Base-by-base conservation (phyloP, 208 protist genomes). In the Trypanosoma platydactyli region DNA sequence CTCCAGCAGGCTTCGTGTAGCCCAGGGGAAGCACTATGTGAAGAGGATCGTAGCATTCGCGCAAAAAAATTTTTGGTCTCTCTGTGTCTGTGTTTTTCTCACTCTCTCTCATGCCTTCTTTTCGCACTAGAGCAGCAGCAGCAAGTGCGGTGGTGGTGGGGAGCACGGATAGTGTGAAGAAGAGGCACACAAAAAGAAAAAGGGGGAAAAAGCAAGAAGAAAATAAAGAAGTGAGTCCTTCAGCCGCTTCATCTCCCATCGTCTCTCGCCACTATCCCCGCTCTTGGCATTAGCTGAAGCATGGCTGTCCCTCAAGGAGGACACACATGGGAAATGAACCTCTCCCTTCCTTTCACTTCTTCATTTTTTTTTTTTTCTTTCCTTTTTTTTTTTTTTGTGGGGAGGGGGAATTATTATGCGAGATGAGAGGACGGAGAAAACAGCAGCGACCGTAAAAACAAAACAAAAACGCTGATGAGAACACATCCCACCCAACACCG, bases 21-120 rank as follows among this genome's bases (percentile, higher is more conserved):
- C 35, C 35, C 16, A 75, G 9, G 15, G 61, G 69, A 29, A 75
- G 62, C 50, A 64, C 50, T 1, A 40, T 59, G 55, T 75, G 69
- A 30, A 64, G 61, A 42, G 45, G 38, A 51, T 68, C 50, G 40
- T 59, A 46, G 48, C 69, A 75, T 42, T 75, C 69, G 15, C 64
- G 33, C 52, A 75, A 64, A 6, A 7, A 44, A 13, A 29, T 22
- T 20, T 45, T 64, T 25, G 12, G 13, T 12, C 13, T 15, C 42
- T 22, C 44, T 22, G n/a, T 22, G 6, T 22, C 6, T 24, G 6
- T 22, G 44, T 24, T 48, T 22, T 3, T 12, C 44, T 48, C 44
- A n/a, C 18, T 5, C 44, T 12, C 4, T 16, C 16, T 5, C 12
- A 29, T 35, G 11, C 44, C 44, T n/a, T 38, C 33, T 60, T 55